Evolutionary conservation across 164 flowering plant species (phyloP).

Genomic region (Annona squamosa): DNA sequence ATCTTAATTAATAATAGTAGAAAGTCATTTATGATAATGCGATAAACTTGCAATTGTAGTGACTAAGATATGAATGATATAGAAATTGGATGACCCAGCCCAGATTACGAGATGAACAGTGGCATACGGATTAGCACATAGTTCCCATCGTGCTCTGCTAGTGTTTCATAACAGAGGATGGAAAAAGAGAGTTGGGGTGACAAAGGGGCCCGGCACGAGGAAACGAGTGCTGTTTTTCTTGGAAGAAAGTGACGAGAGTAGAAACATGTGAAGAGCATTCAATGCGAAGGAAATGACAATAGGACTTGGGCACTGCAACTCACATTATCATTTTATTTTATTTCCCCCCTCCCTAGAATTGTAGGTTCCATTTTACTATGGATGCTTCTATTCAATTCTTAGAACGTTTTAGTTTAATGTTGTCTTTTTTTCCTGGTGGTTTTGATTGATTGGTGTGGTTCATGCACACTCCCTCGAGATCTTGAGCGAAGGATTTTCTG

Average conservation of each 20-base stretch:
- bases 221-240: constrained; percentile 13
- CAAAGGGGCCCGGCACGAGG: background rate
- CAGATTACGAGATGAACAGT: background rate
- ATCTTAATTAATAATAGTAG: too few relatives aligned
- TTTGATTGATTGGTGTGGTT: too few relatives aligned
- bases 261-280: constrained; percentile 12
- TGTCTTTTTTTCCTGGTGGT: too few relatives aligned
- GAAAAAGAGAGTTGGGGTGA: background rate
- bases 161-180: background rate
- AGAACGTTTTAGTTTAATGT: too few relatives aligned
- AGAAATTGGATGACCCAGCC: background rate
- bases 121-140: background rate
- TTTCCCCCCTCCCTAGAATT: constrained; percentile 2
- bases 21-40: too few relatives aligned
- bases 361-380: background rate
- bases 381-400: too few relatives aligned
- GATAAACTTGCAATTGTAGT: too few relatives aligned
- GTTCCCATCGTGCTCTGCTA: background rate
- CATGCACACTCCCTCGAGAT: too few relatives aligned
- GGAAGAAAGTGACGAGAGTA: constrained; percentile 4
- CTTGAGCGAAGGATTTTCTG: too few relatives aligned
- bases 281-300: constrained; percentile 6
- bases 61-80: too few relatives aligned
- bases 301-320: constrained; percentile 7
- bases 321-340: background rate